Percentiles rank a stretch among this genome's conserved stretches.
Evolutionary conservation across 1,284 basidiomycete genomes (phyloP).

Genomic region (Sparassis latifolia): DNA sequence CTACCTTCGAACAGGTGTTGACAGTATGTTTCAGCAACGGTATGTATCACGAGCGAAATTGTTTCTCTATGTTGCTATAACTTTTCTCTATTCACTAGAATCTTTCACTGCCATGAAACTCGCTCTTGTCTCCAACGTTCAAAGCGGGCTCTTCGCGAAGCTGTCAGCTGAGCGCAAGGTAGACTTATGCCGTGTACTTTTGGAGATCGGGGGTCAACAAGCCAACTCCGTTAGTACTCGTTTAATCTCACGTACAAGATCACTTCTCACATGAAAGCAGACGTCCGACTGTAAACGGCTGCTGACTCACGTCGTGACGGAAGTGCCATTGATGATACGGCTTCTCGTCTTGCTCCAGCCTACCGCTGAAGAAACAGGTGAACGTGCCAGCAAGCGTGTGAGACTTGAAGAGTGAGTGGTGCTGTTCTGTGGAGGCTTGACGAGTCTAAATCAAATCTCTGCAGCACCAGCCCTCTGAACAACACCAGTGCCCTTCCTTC

Average conservation of each 20-base stretch:
- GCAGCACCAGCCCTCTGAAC: too few species aligned
- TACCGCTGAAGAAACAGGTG: slow-evolving; percentile 28
- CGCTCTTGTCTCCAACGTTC: slow-evolving; percentile 25
- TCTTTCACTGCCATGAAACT: too few species aligned
- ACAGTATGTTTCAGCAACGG: slow-evolving; percentile 40
- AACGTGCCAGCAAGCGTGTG: slow-evolving; percentile 55
- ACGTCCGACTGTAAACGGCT: slow-evolving; percentile 44
- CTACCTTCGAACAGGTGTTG: slow-evolving; percentile 39
- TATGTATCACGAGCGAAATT: slow-evolving; percentile 10
- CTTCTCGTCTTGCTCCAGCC: slow-evolving; percentile 56
- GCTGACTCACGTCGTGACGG: slow-evolving; percentile 40
- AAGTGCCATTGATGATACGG: slow-evolving; percentile 47
- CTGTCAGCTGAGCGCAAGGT: slow-evolving; percentile 48
- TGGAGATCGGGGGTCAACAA: slow-evolving; percentile 42
- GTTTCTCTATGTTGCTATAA: too few species aligned
- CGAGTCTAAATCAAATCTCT: neutral
- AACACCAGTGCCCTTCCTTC: slow-evolving; percentile 29
- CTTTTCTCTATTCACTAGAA: too few species aligned
- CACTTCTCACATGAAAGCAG: slow-evolving; percentile 24
- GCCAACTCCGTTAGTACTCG: slow-evolving; percentile 38
- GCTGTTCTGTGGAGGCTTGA: slow-evolving; percentile 1
- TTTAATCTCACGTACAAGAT: neutral
- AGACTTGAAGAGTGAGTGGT: slow-evolving; percentile 50
- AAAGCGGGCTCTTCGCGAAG: slow-evolving; percentile 44
- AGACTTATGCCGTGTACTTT: slow-evolving; percentile 46